Percentiles rank a stretch among this genome's conserved stretches.
phyloP scores from a whole-genome alignment of 2,329 filamentous ascomycete genomes.

The Monosporascus sp. region DNA sequence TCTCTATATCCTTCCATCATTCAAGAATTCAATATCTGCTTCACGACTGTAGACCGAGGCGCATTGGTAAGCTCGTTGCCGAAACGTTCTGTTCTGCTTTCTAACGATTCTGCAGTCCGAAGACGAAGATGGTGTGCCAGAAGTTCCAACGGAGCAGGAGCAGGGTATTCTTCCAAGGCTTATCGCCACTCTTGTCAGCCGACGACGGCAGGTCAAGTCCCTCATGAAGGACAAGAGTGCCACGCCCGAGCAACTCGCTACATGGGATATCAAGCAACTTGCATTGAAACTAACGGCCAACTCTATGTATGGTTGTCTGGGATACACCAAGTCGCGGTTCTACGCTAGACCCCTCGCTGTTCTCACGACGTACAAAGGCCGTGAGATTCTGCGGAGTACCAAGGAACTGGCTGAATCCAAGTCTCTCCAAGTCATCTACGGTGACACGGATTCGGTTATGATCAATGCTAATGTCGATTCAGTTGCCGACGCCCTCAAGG shows the following conservation, averaged over 20 bases:
- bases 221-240: conserved; percentile 94
- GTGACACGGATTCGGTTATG: conserved; percentile 99
- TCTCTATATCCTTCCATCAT: conserved; percentile 98
- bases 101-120: conserved; percentile 49
- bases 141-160: conserved; percentile 71
- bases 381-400: conserved; percentile 92
- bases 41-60: conserved; percentile 86
- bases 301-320: conserved; percentile 98
- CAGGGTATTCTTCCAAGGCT: conserved; percentile 84
- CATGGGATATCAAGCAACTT: conserved; percentile 97
- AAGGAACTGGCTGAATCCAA: conserved; percentile 92
- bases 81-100: background rate
- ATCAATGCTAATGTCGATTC: conserved; percentile 98
- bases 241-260: conserved; percentile 77
- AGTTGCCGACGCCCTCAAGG: conserved; percentile 81
- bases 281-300: conserved; percentile 97
- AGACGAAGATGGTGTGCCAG: conserved; percentile 83
- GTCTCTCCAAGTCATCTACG: conserved; percentile 92
- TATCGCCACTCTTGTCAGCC: conserved; percentile 84
- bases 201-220: conserved; percentile 87
- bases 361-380: conserved; percentile 93
- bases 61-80: conserved; percentile 52
- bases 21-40: conserved; percentile 99
- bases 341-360: conserved; percentile 93
- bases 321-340: conserved; percentile 94